Evolutionary conservation across 2,329 filamentous ascomycete genomes (phyloP), one percentile per base, ranked within the genome.

Genomic region (Aspergillus hiratsukae): DNA sequence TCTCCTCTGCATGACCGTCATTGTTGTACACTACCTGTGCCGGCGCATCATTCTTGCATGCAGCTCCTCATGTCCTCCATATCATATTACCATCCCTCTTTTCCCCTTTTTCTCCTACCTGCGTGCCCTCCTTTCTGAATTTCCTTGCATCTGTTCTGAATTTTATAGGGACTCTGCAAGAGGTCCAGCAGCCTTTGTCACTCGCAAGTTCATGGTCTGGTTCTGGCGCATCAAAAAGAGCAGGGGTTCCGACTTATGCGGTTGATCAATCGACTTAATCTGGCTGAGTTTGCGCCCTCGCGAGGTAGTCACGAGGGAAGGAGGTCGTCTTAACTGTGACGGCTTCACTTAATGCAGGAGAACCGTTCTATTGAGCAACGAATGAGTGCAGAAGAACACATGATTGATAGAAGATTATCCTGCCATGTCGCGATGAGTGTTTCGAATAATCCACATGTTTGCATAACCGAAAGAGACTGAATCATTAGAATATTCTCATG

Each of bases 141-240:
- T 45, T 48, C 51, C 52, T 51, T 31, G 51, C 57, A 35, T 57
- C 54, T 50, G 49, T 52, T 43, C 50, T 43, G 50, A 28, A n/a
- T 43, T 29, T 40, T 45, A 21, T 41, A 31, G 51, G 53, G 28
- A 10, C 48, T 51, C 21, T 37, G 31, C 51, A 45, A 59, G 55
- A 37, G 50, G 56, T 56, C 49, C 58, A 59, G 54, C 52, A 37
- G 55, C 52, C 59, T 53, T 53, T 53, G 51, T 52, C 48, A 56
- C 60, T 56, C 59, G 48, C 54, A 56, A 52, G 54, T 61, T 61
- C 56, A 55, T 65, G 62, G 61, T 64, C 56, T 67, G 62, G 61
- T 65, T 63, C 61, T 65, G 69, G 69, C 69, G 69, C 64, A 69
- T 66, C 66, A 17, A 72, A 71, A 71, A 68, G 63, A 69, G 66